Evolutionary conservation across 805 yeast genomes (phyloP), one percentile per base, ranked within the genome.

Genomic region (Clavispora vitiphila): DNA sequence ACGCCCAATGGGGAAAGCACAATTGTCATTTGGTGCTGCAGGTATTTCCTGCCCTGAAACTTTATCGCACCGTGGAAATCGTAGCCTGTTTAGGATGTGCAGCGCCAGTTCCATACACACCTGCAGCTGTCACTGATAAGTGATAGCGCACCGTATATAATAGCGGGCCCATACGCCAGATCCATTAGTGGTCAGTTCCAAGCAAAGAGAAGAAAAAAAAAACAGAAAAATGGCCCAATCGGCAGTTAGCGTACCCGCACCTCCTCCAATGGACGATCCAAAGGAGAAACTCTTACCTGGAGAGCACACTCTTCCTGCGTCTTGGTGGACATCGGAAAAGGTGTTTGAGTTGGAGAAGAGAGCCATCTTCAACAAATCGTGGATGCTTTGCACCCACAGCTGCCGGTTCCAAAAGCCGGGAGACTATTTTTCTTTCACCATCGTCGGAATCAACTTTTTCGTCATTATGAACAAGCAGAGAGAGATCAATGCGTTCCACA

Each of bases 291-390:
- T 55, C 38, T 40, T 56, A 22, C 60, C 59, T 2, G 61, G 62
- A 11, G 58, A 57, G 35, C 61, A 78, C 59, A 78, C 84, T 0
- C 66, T 78, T 35, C 84, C 84, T 22, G 80, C 83, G 9, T 74
- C 81, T 15, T 78, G 83, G 83, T 78, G 82, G 82, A 74, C 76
- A 15, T 75, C 81, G 9, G 77, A 74, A 41, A 74, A 74, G 45
- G 73, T 78, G 36, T 74, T 74, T 52, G 82, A 78, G 34, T 63
- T 77, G 42, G 84, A 78, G 54, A 78, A 75, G 51, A 65, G 81
- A 51, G 71, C 83, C 12, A 67, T 78, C 45, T 78, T 78, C 58
- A 67, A 72, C 53, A 71, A 75, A 55, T 63, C 79, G 21, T 78
- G 84, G 84, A 54, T 78, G 38, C 78, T 60, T 57, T 71, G 76